These are phyloP conservation scores for Alternaria triticimaculans DNA, from an alignment of 2,329 filamentous ascomycete species.

Conservation along the genomic window DNA sequence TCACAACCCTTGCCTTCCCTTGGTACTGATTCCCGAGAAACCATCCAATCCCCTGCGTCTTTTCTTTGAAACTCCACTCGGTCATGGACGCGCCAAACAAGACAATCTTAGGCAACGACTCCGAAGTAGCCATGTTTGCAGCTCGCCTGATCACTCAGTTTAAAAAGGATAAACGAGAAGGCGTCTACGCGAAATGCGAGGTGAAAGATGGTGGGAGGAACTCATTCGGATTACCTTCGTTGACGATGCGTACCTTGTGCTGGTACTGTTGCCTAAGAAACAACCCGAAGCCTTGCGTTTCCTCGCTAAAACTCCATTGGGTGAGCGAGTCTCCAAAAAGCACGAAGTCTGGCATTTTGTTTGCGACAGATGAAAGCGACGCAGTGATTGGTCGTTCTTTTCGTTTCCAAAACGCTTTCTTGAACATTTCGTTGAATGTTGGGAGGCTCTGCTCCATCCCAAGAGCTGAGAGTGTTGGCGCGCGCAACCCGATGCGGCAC, in stretches of 20 bases:
- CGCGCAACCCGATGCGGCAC: slow-evolving; percentile 1
- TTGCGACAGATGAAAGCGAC: neutral
- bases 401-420: neutral
- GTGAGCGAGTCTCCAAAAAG: slow-evolving; percentile 48
- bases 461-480: neutral
- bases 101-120: slow-evolving; percentile 17
- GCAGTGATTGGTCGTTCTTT: neutral
- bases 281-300: slow-evolving; percentile 39
- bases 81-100: slow-evolving; percentile 36
- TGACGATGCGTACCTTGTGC: slow-evolving; percentile 35
- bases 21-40: slow-evolving; percentile 20
- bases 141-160: neutral
- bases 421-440: neutral
- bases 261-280: slow-evolving; percentile 33
- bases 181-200: neutral
- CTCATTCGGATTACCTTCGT: slow-evolving; percentile 33
- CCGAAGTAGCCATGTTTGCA: neutral
- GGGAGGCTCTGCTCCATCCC: neutral
- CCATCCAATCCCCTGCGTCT: slow-evolving; percentile 31
- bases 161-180: neutral
- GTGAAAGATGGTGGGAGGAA: neutral
- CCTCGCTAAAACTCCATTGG: slow-evolving; percentile 39
- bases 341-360: slow-evolving; percentile 31
- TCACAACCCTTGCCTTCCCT: slow-evolving; percentile 26
- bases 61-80: slow-evolving; percentile 29